These are phyloP conservation scores for Stentor coeruleus DNA, from an alignment of 73 alveolate species.

Conservation along the genomic window DNA sequence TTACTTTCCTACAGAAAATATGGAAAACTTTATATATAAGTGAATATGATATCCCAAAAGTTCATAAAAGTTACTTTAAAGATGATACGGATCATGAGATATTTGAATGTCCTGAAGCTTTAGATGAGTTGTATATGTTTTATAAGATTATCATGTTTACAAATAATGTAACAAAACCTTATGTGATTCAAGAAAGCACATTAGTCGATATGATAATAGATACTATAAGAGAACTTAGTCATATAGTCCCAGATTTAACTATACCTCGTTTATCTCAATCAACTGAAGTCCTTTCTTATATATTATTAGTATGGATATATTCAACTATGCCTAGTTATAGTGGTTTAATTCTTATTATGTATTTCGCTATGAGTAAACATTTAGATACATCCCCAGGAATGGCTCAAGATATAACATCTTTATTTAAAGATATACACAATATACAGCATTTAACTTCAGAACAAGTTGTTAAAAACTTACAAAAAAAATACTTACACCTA, in stretches of 20 bases:
- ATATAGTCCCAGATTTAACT: neutral
- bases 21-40: neutral
- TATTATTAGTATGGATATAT: too few species aligned
- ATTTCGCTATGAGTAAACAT: neutral
- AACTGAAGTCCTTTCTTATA: neutral
- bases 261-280: neutral
- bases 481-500: too few species aligned
- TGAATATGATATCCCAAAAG: neutral
- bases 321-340: neutral
- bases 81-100: neutral
- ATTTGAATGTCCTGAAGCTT: neutral
- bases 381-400: neutral
- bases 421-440: neutral
- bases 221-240: neutral
- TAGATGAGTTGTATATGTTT: neutral
- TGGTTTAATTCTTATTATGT: neutral
- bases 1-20: too few species aligned
- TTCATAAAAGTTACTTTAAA: neutral
- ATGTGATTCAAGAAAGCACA: neutral
- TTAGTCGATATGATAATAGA: neutral
- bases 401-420: neutral
- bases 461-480: neutral
- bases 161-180: neutral
- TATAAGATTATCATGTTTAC: neutral
- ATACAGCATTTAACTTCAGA: neutral